These are phyloP conservation scores for Petunia hybrid DNA, from an alignment of 305 asterid species.

Conservation along the genomic window DNA sequence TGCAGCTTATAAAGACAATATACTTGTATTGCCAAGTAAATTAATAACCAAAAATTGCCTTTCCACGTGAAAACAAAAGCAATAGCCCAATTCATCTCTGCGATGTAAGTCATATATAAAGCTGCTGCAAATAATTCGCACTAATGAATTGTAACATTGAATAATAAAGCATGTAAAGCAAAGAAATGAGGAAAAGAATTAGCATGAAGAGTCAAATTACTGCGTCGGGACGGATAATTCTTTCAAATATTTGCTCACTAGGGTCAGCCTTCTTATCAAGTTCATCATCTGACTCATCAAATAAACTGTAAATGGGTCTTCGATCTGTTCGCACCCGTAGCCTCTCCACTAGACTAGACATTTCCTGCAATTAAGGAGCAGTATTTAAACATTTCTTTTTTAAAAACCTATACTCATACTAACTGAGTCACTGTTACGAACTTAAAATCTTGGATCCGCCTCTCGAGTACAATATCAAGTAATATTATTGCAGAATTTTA, in stretches of 20 bases:
- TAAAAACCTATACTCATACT: not conserved
- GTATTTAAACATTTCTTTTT: too few relatives aligned
- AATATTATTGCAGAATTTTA: not conserved
- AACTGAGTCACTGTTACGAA: not conserved
- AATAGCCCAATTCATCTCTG: not conserved
- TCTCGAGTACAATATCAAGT: not conserved
- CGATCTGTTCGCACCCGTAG: slow-evolving; percentile 90
- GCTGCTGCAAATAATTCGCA: not conserved
- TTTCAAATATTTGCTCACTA: slow-evolving; percentile 62
- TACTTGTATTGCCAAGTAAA: too few relatives aligned
- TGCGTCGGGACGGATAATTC: slow-evolving; percentile 68
- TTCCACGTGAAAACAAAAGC: too few relatives aligned
- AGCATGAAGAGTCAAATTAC: slow-evolving; percentile 39
- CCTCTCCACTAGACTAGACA: slow-evolving; percentile 96
- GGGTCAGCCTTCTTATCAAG: slow-evolving; percentile 55
- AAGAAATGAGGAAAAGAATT: slow-evolving; percentile 9
- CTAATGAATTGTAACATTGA: not conserved
- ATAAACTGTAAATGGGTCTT: slow-evolving; percentile 70
- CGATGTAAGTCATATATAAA: slow-evolving; percentile 19
- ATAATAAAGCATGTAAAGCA: not conserved
- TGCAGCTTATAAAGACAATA: too few relatives aligned
- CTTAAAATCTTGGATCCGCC: slow-evolving; percentile 15
- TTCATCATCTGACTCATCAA: slow-evolving; percentile 93
- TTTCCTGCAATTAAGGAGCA: slow-evolving; percentile 34
- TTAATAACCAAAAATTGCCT: too few relatives aligned